Base-by-base conservation (phyloP, 768 basidiomycete genomes). In the Roridomyces roridus region DNA sequence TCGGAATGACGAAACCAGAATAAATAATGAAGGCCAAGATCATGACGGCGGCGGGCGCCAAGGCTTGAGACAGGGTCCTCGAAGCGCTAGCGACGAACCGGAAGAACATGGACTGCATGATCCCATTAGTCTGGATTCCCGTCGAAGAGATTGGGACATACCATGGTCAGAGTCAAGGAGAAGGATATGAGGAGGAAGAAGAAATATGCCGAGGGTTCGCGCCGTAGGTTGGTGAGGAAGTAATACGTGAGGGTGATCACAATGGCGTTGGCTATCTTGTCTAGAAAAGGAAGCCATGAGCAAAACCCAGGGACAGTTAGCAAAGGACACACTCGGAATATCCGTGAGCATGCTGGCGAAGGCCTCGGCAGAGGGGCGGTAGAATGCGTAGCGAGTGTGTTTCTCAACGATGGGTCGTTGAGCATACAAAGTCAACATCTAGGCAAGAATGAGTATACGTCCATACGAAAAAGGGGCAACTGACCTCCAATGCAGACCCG, bases 171-270 rank as follows among this genome's bases (percentile, higher is more conserved):
- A 0, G 51, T 55, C 46, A 25, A 62, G n/a, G 26, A 11, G 57
- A 74, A 73, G 46, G 69, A 72, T 69, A 77, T 71, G 10, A 78
- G 68, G 26, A 74, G 54, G 66, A 72, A 77, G 31, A 74, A 70
- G 67, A 75, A 75, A 69, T 80, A 79, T 8, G 72, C 65, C 21
- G 68, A 70, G 1, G 80, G 74, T 24, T 69, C 68, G n/a, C 75
- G 60, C 12, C 66, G 67, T 1, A 78, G 70, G 39, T 80, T 73
- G 18, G 67, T 70, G 76, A 80, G 76, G 61, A 79, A 80, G 62
- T 80, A 80, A 24, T 77, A 51, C 31, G 31, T 34, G 31, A 34
- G 31, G 4, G 31, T 34, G 31, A 34, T 34, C 61, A 74, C 74
- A 28, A 72, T 68, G 5, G 79, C 76, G 18, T 80, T 52, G 1